These are phyloP conservation scores for Cinchona pubescens DNA, from an alignment of 257 asterid genomes.

Conservation along the genomic window DNA sequence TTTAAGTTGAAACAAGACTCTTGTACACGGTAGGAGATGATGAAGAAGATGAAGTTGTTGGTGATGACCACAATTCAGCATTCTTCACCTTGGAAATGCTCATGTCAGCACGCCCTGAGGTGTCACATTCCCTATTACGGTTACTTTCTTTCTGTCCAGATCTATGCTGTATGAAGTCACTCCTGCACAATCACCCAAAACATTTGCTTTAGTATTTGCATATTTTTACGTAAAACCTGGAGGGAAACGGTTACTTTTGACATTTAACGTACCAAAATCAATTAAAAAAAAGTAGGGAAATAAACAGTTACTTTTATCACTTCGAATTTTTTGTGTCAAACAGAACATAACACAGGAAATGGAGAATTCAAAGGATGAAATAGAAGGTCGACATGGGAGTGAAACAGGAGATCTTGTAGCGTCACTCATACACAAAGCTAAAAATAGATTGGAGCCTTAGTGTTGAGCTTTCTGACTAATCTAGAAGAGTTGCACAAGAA, in stretches of 20 bases:
- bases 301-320: neutral
- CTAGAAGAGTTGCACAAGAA: neutral
- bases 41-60: conserved; percentile 24
- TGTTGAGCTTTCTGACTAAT: neutral
- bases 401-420: too few species aligned
- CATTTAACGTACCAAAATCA: neutral
- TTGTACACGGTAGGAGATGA: conserved; percentile 17
- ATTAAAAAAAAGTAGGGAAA: neutral
- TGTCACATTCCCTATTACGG: conserved; percentile 64
- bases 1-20: conserved; percentile 10
- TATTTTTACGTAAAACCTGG: neutral
- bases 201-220: neutral
- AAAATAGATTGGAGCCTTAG: too few species aligned
- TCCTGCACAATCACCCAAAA: conserved; percentile 41
- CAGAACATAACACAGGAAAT: too few species aligned
- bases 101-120: conserved; percentile 58
- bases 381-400: too few species aligned
- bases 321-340: too few species aligned
- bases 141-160: conserved; percentile 72
- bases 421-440: too few species aligned
- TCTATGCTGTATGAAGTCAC: conserved; percentile 76
- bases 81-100: conserved; percentile 78
- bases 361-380: too few species aligned
- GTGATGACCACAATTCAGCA: conserved; percentile 78
- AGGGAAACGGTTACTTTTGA: neutral